Percentiles rank a stretch among this genome's conserved stretches.
Conservation (phyloP, 495 filamentous ascomycete genomes). For the Xylaria curta region DNA sequence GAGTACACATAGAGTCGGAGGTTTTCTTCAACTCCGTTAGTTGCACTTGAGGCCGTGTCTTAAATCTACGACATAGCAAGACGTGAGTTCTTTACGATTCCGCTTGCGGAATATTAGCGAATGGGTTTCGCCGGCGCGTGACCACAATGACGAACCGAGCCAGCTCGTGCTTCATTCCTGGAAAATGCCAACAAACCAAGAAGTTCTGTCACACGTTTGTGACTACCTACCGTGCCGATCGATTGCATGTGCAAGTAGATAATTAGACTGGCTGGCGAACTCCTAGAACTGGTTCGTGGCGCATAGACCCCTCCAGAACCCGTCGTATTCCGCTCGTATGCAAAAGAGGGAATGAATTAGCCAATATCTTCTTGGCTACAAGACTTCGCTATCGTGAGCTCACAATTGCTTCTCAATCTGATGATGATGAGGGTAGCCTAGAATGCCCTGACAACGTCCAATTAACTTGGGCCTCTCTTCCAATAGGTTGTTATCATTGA, state of each 20-base stretch:
- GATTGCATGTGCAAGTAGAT: background rate
- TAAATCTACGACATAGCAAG: background rate
- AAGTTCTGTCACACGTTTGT: conserved; percentile 4
- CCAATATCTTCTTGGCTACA: background rate
- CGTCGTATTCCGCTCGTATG: background rate
- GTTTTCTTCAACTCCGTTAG: too few species aligned
- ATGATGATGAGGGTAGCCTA: background rate
- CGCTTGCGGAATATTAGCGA: background rate
- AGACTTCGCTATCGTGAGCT: background rate
- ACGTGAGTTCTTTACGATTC: background rate
- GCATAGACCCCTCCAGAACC: background rate
- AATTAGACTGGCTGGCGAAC: conserved; percentile 2
- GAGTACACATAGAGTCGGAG: background rate
- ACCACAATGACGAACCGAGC: conserved; percentile 15
- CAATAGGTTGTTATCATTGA: background rate
- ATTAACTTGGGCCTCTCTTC: background rate
- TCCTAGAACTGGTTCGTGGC: background rate
- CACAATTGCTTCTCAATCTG: background rate
- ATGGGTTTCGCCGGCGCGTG: background rate
- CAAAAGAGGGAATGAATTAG: background rate
- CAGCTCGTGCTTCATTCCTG: conserved; percentile 18
- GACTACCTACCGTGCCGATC: conserved; percentile 8
- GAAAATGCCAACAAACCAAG: background rate
- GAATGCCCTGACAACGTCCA: background rate
- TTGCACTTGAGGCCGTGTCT: background rate